Conservation (phyloP, 1,139 yeast genomes). For the Torulaspora pretoriensis region DNA sequence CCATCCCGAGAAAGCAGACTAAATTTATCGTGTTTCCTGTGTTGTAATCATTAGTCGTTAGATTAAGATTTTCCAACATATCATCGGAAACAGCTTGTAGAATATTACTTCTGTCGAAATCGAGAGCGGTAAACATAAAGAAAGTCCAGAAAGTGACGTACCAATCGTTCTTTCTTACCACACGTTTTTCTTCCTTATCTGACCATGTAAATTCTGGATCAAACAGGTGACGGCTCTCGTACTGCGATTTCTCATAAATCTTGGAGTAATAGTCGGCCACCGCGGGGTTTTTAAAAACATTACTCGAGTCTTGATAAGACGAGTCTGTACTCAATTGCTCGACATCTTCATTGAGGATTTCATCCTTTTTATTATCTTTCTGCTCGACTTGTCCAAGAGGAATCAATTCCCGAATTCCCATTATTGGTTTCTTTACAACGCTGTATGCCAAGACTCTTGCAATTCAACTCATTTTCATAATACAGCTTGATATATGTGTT, state of each 20-base stretch:
- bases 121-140: conserved; percentile 48
- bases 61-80: conserved; percentile 42
- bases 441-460: no score
- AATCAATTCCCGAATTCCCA: no score
- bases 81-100: conserved; percentile 50
- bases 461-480: no score
- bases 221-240: conserved; percentile 44
- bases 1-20: conserved; percentile 47
- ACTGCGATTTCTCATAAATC: conserved; percentile 32
- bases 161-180: conserved; percentile 44
- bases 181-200: conserved; percentile 41
- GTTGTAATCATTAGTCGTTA: conserved; percentile 49
- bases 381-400: no score
- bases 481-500: no score
- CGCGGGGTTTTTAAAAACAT: conserved; percentile 36
- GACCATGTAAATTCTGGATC: conserved; percentile 48
- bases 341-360: no score
- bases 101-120: conserved; percentile 50
- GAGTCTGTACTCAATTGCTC: no score
- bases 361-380: no score
- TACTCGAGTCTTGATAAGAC: no score
- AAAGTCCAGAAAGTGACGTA: conserved; percentile 48
- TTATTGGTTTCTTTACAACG: no score
- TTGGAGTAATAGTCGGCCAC: conserved; percentile 42
- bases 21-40: conserved; percentile 46